phyloP scores from a whole-genome alignment of 495 filamentous ascomycete species.

The Xylaria bambusicola region DNA sequence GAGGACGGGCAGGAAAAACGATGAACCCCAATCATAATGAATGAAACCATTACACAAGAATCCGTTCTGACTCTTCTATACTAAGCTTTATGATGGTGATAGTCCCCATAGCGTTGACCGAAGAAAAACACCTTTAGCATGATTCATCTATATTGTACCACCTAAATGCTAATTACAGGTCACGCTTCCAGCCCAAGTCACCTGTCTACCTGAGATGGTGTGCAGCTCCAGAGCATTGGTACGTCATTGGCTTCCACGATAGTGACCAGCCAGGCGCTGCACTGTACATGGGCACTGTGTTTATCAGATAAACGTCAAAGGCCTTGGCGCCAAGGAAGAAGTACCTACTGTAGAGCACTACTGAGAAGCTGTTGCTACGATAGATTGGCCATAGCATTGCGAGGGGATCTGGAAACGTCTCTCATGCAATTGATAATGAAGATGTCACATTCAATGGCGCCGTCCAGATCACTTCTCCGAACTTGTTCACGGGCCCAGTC shows the following conservation, averaged over 20 bases:
- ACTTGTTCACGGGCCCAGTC: constrained; percentile 19
- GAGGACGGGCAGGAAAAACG: not conserved
- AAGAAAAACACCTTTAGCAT: no score
- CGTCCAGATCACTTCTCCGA: constrained; percentile 24
- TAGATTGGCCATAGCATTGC: not conserved
- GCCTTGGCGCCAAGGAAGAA: not conserved
- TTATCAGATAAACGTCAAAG: constrained; percentile 7
- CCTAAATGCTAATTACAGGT: not conserved
- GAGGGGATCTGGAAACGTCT: not conserved
- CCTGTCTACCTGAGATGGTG: not conserved
- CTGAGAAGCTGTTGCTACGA: not conserved
- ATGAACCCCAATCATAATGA: not conserved
- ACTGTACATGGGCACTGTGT: not conserved
- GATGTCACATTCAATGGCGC: constrained; percentile 28
- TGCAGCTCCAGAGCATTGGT: not conserved
- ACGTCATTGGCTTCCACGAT: not conserved
- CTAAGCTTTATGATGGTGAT: no score
- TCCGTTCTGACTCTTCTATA: constrained; percentile 11
- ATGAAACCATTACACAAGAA: not conserved
- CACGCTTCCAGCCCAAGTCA: constrained; percentile 8
- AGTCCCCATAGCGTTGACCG: no score
- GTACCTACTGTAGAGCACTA: not conserved
- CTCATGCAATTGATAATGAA: no score
- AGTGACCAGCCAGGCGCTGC: no score
- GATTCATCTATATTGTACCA: no score